Base-by-base conservation (phyloP, 345 rosid species). In the Citrus unshiu region DNA sequence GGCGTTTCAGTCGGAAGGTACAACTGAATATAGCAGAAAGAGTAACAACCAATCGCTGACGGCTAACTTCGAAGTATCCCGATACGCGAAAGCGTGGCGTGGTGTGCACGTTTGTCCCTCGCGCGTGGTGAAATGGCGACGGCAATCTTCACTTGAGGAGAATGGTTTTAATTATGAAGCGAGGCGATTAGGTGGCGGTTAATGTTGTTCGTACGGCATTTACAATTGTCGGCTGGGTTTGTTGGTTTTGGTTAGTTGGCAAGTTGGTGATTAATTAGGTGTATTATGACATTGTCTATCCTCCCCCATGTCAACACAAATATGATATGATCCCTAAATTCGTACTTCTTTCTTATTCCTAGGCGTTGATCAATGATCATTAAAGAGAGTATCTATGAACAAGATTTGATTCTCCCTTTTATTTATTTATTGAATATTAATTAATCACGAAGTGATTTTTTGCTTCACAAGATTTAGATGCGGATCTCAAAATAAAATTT, bases 231-330 rank as follows among this genome's bases (percentile, higher is more conserved):
- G 88, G 85, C 82, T 68, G 49, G 32, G 84, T 81, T 84, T 73
- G 89, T 84, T 80, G 82, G 80, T 7, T 9, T 13, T 43, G 78
- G 79, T 86, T 86, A 2, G 86, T 80, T 86, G 85, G 77, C 68
- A 22, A 0, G 72, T 68, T 76, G 70, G 77, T 78, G 68, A 78
- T 85, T 85, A 69, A 85, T 82, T 82, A 58, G 65, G 78, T 80
- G 69, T 67, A 78, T 77, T 34, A 69, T 22, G 51, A 68, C 43
- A 32, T 65, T 6, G 10, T 7, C 8, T 1, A 65, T 61, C 30
- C 16, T 27, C 65, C 7, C 2, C 6, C 57, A 46, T 13, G 51
- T 46, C 4, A 46, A 46, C 51, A 13, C 51, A 13, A 46, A 13
- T 13, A 46, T 3, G 14, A 46, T 46, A 46, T 46, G 9, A 13